Evolutionary conservation across 192 early-diverging fungal genomes (phyloP).

Genomic region (Coemansia umbellata): DNA sequence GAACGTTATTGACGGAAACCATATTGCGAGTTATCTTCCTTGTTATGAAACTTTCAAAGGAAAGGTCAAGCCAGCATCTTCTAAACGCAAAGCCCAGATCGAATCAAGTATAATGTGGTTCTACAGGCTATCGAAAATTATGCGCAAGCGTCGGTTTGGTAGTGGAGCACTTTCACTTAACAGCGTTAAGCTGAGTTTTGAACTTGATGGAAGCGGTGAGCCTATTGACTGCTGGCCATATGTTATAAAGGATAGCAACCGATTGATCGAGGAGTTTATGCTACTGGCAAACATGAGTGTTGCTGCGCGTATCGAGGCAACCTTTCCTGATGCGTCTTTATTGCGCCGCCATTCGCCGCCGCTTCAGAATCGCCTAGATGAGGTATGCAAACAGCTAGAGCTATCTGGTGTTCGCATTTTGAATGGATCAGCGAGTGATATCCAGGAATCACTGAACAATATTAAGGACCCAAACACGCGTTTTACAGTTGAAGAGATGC

Average conservation of each 20-base stretch:
- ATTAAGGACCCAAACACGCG: conserved; percentile 21
- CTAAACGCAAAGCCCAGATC: conserved; percentile 36
- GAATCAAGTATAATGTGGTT: conserved; percentile 52
- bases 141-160: conserved; percentile 64
- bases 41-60: conserved; percentile 13
- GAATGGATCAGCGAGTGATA: conserved; percentile 48
- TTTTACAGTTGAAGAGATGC: conserved; percentile 40
- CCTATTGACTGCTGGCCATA: conserved; percentile 70
- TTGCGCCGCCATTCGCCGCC: conserved; percentile 72
- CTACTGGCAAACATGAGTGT: conserved; percentile 89
- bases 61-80: conserved; percentile 11
- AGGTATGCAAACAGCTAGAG: conserved; percentile 41
- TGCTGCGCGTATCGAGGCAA: conserved; percentile 74
- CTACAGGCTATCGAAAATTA: conserved; percentile 52
- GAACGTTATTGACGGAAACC: conserved; percentile 58
- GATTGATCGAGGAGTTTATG: conserved; percentile 96
- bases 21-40: neutral
- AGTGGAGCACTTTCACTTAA: conserved; percentile 87
- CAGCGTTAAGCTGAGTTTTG: conserved; percentile 89
- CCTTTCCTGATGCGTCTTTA: conserved; percentile 74
- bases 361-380: conserved; percentile 23
- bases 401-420: conserved; percentile 58
- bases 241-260: conserved; percentile 72
- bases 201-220: conserved; percentile 81
- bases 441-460: conserved; percentile 59